Percentiles rank a stretch among this genome's conserved stretches.
Evolutionary conservation across 257 asterid species (phyloP).

Genomic region (Solanum tacnaense): DNA sequence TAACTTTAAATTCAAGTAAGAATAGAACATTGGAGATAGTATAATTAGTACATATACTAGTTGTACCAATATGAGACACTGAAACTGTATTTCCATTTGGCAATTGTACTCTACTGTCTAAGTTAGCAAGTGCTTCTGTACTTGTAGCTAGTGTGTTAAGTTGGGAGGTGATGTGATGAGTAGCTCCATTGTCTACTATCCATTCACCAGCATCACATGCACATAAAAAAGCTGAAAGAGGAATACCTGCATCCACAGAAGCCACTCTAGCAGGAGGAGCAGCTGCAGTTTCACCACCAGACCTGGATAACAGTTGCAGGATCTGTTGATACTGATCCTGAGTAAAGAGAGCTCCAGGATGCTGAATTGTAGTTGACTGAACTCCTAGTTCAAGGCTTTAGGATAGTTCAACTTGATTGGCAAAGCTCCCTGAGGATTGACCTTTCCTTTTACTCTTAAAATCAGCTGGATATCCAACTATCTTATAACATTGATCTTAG

Average conservation of each 20-base stretch:
- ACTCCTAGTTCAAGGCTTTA: accelerated
- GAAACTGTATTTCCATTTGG: too few relatives aligned
- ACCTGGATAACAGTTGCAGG: too few relatives aligned
- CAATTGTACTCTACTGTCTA: neutral
- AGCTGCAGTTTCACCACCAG: neutral
- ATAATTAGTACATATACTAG: neutral
- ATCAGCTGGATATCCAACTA: too few relatives aligned
- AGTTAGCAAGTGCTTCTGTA: neutral
- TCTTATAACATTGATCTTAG: neutral
- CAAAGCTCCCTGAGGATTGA: neutral
- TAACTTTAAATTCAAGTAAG: neutral
- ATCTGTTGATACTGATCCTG: neutral
- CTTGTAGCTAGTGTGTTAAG: too few relatives aligned
- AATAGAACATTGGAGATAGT: neutral
- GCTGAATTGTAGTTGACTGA: neutral
- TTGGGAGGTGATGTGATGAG: neutral
- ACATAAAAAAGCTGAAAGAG: neutral
- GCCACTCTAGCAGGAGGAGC: neutral
- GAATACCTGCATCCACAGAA: neutral
- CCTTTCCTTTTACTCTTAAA: neutral
- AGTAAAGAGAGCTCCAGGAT: neutral
- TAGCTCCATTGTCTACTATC: neutral
- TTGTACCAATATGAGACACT: neutral
- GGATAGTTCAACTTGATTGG: neutral
- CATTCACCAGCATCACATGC: neutral